These are phyloP conservation scores for Termitomyces sp. DNA, from an alignment of 768 basidiomycete genomes.

Conservation along the genomic window DNA sequence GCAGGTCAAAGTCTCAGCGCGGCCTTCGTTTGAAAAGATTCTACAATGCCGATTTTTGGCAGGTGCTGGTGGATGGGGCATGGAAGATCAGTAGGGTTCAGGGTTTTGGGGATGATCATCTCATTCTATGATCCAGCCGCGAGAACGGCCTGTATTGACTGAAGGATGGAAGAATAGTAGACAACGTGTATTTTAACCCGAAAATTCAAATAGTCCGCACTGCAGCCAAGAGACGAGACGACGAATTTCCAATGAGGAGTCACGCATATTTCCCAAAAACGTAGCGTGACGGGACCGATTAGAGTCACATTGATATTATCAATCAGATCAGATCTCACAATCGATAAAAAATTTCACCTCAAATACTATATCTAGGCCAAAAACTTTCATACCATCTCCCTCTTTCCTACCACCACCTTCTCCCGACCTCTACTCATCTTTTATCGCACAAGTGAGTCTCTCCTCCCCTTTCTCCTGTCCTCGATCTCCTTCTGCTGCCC, in stretches of 20 bases:
- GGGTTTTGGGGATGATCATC: slow-evolving; percentile 7
- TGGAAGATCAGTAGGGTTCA: slow-evolving; percentile 19
- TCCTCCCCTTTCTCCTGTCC: slow-evolving; percentile 7
- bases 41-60: slow-evolving; percentile 75
- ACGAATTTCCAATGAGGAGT: neutral
- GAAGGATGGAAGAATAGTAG: neutral
- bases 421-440: slow-evolving; percentile 24
- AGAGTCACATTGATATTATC: slow-evolving; percentile 40
- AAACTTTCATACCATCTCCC: slow-evolving; percentile 35
- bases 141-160: slow-evolving; percentile 2
- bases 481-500: slow-evolving; percentile 7
- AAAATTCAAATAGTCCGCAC: neutral
- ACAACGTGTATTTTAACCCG: slow-evolving; percentile 6
- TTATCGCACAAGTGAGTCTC: slow-evolving; percentile 31
- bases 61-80: slow-evolving; percentile 71
- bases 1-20: slow-evolving; percentile 64
- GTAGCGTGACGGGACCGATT: slow-evolving; percentile 19
- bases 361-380: slow-evolving; percentile 57
- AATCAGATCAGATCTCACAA: slow-evolving; percentile 50
- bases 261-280: neutral
- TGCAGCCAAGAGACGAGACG: neutral
- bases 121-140: slow-evolving; percentile 5
- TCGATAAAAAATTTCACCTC: slow-evolving; percentile 56
- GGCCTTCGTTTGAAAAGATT: slow-evolving; percentile 85
- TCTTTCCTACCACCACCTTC: slow-evolving; percentile 47